phyloP scores from a whole-genome alignment of 2,329 filamentous ascomycete species.

The Cryphonectria radicalis region DNA sequence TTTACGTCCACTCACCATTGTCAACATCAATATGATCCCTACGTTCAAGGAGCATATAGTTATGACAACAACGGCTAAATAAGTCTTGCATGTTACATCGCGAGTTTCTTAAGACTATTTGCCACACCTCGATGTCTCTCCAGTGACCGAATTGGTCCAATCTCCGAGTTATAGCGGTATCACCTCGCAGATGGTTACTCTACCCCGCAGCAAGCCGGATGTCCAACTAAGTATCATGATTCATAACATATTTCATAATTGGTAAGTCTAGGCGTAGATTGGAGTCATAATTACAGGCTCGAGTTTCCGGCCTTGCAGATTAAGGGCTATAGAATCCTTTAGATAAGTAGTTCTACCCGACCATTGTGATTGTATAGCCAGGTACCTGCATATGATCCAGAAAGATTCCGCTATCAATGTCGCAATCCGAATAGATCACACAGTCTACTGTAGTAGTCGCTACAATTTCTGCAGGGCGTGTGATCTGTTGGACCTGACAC shows the following conservation, averaged over 20 bases:
- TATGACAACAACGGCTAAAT: not conserved
- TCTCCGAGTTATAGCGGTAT: constrained; percentile 5
- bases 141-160: not conserved
- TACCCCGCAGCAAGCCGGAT: not conserved
- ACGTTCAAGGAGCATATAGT: not conserved
- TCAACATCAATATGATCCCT: not conserved
- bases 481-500: not conserved
- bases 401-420: not conserved
- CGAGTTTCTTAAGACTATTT: not conserved
- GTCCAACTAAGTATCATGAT: not conserved
- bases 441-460: not conserved
- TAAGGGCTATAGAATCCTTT: not conserved
- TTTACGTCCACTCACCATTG: not conserved
- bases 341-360: not conserved
- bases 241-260: not conserved
- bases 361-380: not conserved
- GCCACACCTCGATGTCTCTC: not conserved
- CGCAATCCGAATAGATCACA: not conserved
- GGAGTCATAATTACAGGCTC: not conserved
- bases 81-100: not conserved
- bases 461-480: not conserved
- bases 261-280: no score
- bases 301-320: not conserved
- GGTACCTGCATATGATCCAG: not conserved
- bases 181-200: not conserved